Percentiles rank a stretch among this genome's conserved stretches.
Evolutionary conservation across 208 protist genomes (phyloP).

Genomic region (Trypanosomatidae sp.): DNA sequence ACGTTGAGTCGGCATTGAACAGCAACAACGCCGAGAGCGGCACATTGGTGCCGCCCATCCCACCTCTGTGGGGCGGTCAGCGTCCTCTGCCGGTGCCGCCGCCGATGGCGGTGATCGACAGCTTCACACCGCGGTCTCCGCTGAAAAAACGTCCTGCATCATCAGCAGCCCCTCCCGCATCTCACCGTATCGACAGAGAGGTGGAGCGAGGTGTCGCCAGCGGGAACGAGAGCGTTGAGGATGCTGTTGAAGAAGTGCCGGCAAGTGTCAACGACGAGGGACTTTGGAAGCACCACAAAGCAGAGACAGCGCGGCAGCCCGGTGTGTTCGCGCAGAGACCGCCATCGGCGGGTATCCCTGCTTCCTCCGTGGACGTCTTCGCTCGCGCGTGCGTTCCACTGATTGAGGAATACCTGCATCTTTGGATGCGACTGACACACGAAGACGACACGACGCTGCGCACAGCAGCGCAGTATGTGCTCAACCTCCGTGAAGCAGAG

Average conservation of each 20-base stretch:
- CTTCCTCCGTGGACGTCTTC: constrained; percentile 11
- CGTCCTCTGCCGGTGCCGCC: constrained; percentile 2
- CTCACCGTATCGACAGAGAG: neutral
- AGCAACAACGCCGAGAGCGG: neutral
- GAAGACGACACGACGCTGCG: constrained; percentile 6
- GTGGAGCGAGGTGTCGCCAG: neutral
- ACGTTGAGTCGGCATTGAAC: neutral
- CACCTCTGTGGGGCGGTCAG: constrained; percentile 1
- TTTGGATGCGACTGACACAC: constrained; percentile 23
- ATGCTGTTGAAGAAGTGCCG: neutral
- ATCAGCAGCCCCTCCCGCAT: constrained; percentile 1
- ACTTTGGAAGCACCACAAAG: neutral
- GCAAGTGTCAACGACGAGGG: neutral
- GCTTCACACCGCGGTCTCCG: constrained; percentile 14
- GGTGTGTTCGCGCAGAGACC: neutral
- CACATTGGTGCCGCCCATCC: neutral
- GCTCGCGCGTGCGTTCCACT: constrained; percentile 14
- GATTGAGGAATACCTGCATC: constrained; percentile 16
- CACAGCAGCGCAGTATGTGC: constrained; percentile 8
- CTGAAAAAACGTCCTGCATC: neutral
- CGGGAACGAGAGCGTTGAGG: neutral
- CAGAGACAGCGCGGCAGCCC: neutral
- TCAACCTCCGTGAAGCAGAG: neutral
- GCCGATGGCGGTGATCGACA: constrained; percentile 1
- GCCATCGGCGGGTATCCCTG: neutral